A percentile compares a stretch with the other conserved stretches of the same genome.
phyloP scores from a whole-genome alignment of 495 filamentous ascomycete species.

The Neurospora sp. region DNA sequence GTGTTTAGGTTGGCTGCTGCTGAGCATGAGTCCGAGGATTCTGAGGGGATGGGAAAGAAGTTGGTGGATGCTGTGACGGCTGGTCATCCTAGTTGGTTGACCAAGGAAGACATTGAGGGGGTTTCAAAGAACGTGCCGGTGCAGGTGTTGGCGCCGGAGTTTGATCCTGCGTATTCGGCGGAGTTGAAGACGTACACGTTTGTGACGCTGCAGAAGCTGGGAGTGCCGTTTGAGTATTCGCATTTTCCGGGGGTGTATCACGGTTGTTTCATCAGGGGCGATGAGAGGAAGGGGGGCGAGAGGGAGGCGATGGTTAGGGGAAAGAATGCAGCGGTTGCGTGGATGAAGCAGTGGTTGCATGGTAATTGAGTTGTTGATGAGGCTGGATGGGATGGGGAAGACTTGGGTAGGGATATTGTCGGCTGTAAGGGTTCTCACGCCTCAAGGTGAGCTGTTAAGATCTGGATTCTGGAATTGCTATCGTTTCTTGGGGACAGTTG shows the following conservation, averaged over 20 bases:
- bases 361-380: neutral
- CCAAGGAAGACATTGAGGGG: slow-evolving; percentile 39
- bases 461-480: neutral
- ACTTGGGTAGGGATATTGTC: neutral
- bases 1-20: slow-evolving; percentile 33
- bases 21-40: slow-evolving; percentile 15
- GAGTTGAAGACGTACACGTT: slow-evolving; percentile 44
- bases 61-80: slow-evolving; percentile 47
- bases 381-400: neutral
- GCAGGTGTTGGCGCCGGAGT: slow-evolving; percentile 50
- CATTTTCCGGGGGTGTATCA: slow-evolving; percentile 47
- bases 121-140: slow-evolving; percentile 36
- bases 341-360: slow-evolving; percentile 30
- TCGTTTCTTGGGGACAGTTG: neutral
- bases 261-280: slow-evolving; percentile 36
- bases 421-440: neutral
- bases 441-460: neutral
- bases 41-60: slow-evolving; percentile 18
- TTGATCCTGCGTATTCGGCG: slow-evolving; percentile 33
- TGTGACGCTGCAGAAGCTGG: slow-evolving; percentile 28
- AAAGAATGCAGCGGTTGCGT: slow-evolving; percentile 35
- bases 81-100: slow-evolving; percentile 44
- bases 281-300: slow-evolving; percentile 32
- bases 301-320: slow-evolving; percentile 35
- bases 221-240: slow-evolving; percentile 46